Percentiles rank a stretch among this genome's conserved stretches.
Conservation (phyloP, 169 alveolate species). For the Eimeria maxima region DNA sequence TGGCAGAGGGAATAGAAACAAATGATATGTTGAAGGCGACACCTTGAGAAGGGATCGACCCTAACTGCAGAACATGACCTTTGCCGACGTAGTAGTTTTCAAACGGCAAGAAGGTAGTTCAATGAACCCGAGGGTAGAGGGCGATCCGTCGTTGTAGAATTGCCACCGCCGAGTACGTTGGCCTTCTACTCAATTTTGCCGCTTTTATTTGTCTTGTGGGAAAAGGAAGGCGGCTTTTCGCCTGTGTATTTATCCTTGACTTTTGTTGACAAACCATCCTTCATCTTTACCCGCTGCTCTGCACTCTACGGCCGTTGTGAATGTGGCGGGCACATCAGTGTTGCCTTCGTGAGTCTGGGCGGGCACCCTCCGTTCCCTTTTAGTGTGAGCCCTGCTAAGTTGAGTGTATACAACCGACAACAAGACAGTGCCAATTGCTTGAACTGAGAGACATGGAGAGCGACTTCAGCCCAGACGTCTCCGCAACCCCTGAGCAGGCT, state of each 20-base stretch:
- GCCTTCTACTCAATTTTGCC: not conserved
- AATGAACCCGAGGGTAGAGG: not conserved
- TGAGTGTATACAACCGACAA: not conserved
- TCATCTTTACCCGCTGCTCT: not conserved
- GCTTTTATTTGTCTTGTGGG: not conserved
- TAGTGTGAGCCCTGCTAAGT: not conserved
- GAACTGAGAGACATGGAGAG: not conserved
- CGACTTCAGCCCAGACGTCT: not conserved
- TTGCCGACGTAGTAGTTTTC: not conserved
- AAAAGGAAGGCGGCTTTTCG: not conserved
- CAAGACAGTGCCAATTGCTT: not conserved
- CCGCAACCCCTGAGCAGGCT: slow-evolving; percentile 3
- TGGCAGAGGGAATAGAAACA: slow-evolving; percentile 37
- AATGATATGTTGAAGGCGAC: slow-evolving; percentile 6
- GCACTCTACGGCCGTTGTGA: not conserved
- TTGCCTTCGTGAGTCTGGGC: not conserved
- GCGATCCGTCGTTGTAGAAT: not conserved
- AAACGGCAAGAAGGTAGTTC: not conserved
- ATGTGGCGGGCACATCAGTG: not conserved
- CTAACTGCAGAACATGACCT: not conserved
- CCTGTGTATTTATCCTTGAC: not conserved
- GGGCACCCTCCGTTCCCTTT: not conserved
- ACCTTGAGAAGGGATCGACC: not conserved
- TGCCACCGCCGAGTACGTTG: not conserved
- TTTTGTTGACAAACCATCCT: not conserved